These are phyloP conservation scores for Aspergillus vadensis DNA, from an alignment of 2,329 filamentous ascomycete genomes.

Conservation along the genomic window DNA sequence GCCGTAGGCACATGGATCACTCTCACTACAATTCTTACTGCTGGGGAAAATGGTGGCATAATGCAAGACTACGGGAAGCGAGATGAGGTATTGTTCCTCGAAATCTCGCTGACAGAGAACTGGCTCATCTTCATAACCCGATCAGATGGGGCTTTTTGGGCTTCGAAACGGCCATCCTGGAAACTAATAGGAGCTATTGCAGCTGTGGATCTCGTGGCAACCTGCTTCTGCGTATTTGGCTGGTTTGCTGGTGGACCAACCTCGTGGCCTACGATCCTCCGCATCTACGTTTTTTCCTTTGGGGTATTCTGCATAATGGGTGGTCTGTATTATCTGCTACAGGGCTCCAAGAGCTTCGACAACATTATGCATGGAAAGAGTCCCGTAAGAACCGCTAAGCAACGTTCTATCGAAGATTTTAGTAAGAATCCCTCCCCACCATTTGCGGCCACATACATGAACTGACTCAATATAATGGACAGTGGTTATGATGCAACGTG, in stretches of 20 bases:
- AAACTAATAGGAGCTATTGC: slow-evolving; percentile 71
- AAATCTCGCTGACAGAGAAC: slow-evolving; percentile 89
- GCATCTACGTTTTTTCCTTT: slow-evolving; percentile 89
- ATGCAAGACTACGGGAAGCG: slow-evolving; percentile 84
- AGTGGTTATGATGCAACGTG: slow-evolving; percentile 87
- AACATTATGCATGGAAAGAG: slow-evolving; percentile 92
- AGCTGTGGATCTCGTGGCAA: slow-evolving; percentile 79
- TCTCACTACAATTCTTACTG: slow-evolving; percentile 77
- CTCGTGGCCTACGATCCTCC: slow-evolving; percentile 79
- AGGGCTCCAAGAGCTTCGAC: slow-evolving; percentile 79
- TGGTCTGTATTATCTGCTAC: slow-evolving; percentile 76
- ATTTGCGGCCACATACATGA: slow-evolving; percentile 3
- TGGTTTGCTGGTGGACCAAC: slow-evolving; percentile 73
- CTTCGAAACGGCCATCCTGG: slow-evolving; percentile 50
- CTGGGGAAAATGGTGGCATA: slow-evolving; percentile 73
- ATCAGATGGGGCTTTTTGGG: slow-evolving; percentile 91
- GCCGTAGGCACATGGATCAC: slow-evolving; percentile 86
- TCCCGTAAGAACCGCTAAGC: slow-evolving; percentile 72
- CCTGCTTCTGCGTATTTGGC: slow-evolving; percentile 82
- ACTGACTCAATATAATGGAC: slow-evolving; percentile 50
- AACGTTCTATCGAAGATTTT: slow-evolving; percentile 85
- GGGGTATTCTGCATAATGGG: slow-evolving; percentile 85
- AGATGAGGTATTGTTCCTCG: slow-evolving; percentile 82
- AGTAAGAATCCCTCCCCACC: slow-evolving; percentile 59
- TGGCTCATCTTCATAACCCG: slow-evolving; percentile 97